These are phyloP conservation scores for Tolypocladium paradoxum DNA, from an alignment of 2,329 filamentous ascomycete species.

Conservation along the genomic window DNA sequence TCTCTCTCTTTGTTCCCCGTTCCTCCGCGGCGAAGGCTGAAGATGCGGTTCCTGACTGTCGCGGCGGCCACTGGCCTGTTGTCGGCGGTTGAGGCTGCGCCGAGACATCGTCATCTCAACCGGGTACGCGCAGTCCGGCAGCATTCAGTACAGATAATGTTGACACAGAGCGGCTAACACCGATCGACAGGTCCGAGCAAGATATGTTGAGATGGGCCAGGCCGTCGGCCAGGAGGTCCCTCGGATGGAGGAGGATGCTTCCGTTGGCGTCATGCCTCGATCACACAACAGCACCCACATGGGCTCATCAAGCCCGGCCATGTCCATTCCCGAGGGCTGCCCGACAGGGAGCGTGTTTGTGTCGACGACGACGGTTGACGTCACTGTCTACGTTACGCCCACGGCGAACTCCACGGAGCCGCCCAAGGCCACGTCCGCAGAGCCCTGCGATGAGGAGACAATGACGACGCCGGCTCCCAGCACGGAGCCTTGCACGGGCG, in stretches of 20 bases:
- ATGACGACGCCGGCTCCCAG: conserved; percentile 1
- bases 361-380: conserved; percentile 21
- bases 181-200: conserved; percentile 3
- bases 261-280: too few species aligned
- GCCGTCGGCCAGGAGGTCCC: too few species aligned
- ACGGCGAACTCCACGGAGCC: conserved; percentile 7
- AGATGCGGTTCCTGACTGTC: too few species aligned
- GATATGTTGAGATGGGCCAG: too few species aligned
- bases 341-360: conserved; percentile 13
- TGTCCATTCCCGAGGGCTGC: conserved; percentile 9
- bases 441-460: conserved; percentile 3
- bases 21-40: too few species aligned
- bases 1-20: too few species aligned
- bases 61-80: conserved; percentile 14
- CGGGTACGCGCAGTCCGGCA: too few species aligned
- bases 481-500: background rate
- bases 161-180: too few species aligned
- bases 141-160: too few species aligned
- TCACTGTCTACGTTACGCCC: conserved; percentile 20
- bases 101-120: conserved; percentile 5
- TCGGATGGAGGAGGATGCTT: too few species aligned
- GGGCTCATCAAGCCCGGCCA: background rate
- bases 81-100: conserved; percentile 14
- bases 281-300: conserved; percentile 1
- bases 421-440: background rate